phyloP scores from a whole-genome alignment of 768 basidiomycete genomes.

The Lactarius psammicola region DNA sequence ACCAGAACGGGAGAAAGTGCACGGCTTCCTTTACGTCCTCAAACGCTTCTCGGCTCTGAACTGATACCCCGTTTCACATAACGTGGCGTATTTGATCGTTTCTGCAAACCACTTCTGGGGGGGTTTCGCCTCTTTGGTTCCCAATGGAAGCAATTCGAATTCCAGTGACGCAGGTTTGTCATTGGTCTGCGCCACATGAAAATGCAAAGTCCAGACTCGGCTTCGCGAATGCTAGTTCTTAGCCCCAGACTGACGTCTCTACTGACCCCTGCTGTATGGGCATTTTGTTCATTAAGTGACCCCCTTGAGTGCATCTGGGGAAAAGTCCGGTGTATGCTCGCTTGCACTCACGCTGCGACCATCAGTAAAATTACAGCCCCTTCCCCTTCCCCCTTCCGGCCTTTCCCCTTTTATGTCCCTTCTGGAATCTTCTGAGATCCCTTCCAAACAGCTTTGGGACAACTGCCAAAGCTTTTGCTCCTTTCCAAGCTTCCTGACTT shows the following conservation, averaged over 20 bases:
- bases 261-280: background rate
- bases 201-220: background rate
- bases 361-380: too few relatives aligned
- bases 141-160: too few relatives aligned
- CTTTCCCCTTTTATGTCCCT: too few relatives aligned
- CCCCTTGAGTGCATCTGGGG: background rate
- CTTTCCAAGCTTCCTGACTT: too few relatives aligned
- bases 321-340: too few relatives aligned
- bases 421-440: too few relatives aligned
- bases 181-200: background rate
- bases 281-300: background rate
- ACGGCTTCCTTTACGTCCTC: slow-evolving; percentile 19
- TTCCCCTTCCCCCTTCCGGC: too few relatives aligned
- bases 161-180: background rate
- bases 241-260: too few relatives aligned
- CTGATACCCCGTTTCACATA: background rate
- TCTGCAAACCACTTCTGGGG: background rate
- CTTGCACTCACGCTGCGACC: too few relatives aligned
- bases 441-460: too few relatives aligned
- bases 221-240: background rate
- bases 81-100: too few relatives aligned
- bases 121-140: background rate
- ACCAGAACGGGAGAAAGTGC: background rate
- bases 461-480: too few relatives aligned
- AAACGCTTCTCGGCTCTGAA: background rate